These are phyloP conservation scores for Mrakia blollopis DNA, from an alignment of 768 basidiomycete species.

Conservation along the genomic window DNA sequence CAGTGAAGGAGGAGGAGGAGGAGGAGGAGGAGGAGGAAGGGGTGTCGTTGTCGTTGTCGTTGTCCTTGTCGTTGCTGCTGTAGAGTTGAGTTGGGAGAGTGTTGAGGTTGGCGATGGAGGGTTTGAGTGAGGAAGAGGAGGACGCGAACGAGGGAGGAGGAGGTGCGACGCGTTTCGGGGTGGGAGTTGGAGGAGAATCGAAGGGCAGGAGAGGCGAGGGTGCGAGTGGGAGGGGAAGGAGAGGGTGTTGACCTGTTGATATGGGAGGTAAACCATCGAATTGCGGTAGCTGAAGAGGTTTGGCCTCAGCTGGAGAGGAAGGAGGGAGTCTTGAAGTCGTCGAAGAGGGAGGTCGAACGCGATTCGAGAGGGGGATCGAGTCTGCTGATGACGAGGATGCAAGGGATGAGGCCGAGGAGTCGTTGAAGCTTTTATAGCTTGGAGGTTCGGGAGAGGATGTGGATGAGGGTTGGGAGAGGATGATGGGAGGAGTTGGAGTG, in stretches of 20 bases:
- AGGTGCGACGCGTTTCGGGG: neutral
- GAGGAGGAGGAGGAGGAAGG: too few species aligned
- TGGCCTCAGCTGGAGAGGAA: neutral
- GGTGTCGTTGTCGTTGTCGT: too few species aligned
- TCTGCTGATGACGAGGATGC: neutral
- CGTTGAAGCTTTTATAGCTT: slow-evolving; percentile 12
- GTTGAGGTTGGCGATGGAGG: neutral
- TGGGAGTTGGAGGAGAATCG: too few species aligned
- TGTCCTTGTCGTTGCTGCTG: neutral
- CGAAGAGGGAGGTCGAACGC: neutral
- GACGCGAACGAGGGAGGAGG: too few species aligned
- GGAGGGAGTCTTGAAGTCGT: too few species aligned
- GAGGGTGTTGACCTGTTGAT: neutral
- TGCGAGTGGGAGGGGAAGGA: neutral
- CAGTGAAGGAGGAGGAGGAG: neutral
- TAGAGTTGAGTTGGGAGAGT: neutral
- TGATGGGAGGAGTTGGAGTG: neutral
- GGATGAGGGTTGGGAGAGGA: neutral
- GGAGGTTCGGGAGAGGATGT: neutral
- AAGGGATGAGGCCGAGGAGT: neutral
- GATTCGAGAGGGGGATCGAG: neutral
- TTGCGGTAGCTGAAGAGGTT: neutral
- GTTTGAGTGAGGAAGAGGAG: neutral
- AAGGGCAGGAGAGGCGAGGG: neutral
- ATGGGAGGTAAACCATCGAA: slow-evolving; percentile 1